These are phyloP conservation scores for Claviceps quebecensis DNA, from an alignment of 2,329 filamentous ascomycete genomes.

Conservation along the genomic window DNA sequence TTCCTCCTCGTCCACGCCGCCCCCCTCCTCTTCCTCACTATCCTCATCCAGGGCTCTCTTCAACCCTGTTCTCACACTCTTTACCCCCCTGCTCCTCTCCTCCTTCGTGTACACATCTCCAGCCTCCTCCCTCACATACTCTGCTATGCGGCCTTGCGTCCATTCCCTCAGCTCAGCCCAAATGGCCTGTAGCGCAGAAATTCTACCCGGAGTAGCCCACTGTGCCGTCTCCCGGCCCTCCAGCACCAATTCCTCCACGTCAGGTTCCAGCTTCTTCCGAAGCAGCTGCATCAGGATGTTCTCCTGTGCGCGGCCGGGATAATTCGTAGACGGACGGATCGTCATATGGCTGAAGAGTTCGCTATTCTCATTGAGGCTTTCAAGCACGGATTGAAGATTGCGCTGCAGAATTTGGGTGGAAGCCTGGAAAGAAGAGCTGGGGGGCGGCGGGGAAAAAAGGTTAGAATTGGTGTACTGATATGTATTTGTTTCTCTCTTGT, in stretches of 20 bases:
- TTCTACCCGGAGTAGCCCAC: constrained; percentile 28
- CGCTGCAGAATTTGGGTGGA: constrained; percentile 56
- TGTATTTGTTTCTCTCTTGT: no score
- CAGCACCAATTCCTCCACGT: constrained; percentile 59
- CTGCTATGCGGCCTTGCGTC: constrained; percentile 26
- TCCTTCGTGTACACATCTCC: constrained; percentile 56
- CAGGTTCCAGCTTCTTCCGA: constrained; percentile 71
- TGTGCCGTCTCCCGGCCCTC: constrained; percentile 39
- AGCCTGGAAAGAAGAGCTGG: constrained; percentile 57
- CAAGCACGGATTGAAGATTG: constrained; percentile 53
- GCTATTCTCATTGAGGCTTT: constrained; percentile 49
- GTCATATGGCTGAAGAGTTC: constrained; percentile 56
- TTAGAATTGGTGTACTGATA: not conserved
- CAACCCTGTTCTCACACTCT: constrained; percentile 61
- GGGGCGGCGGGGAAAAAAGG: not conserved
- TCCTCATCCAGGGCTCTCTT: constrained; percentile 38
- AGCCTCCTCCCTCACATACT: constrained; percentile 29
- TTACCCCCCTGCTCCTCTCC: constrained; percentile 51
- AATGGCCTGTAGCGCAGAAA: constrained; percentile 34
- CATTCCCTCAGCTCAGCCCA: constrained; percentile 35
- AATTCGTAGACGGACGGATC: constrained; percentile 63
- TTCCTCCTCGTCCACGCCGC: constrained; percentile 21
- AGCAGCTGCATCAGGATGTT: constrained; percentile 53
- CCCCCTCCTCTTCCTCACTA: constrained; percentile 33
- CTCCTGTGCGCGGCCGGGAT: constrained; percentile 55